These are phyloP conservation scores for Chalciporus pseudorubinellus DNA, from an alignment of 768 basidiomycete species.

Conservation along the genomic window DNA sequence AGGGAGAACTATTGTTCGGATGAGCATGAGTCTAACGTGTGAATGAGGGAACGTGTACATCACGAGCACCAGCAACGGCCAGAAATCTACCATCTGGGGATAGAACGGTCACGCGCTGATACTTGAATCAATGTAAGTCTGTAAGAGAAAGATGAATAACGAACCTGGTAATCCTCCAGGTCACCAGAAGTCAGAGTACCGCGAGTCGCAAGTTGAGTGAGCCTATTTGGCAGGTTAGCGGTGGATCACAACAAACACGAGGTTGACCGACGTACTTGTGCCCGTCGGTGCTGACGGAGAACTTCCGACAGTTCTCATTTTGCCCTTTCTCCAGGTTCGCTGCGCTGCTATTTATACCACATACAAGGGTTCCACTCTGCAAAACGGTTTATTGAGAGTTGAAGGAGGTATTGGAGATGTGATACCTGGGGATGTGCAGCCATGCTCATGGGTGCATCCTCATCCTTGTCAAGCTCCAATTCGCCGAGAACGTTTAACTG, in stretches of 20 bases:
- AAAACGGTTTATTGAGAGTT: not conserved
- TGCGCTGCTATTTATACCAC: constrained; percentile 82
- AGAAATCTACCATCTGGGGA: constrained; percentile 67
- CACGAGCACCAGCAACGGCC: constrained; percentile 69
- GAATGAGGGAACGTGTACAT: constrained; percentile 44
- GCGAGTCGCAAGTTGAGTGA: constrained; percentile 37
- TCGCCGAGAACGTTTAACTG: constrained; percentile 60
- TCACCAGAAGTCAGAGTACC: constrained; percentile 62
- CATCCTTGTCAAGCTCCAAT: constrained; percentile 71
- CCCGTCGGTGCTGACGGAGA: constrained; percentile 43
- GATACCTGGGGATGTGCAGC: constrained; percentile 61
- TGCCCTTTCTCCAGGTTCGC: constrained; percentile 59
- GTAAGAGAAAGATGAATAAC: not conserved
- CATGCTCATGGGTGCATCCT: constrained; percentile 98
- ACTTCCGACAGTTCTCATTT: constrained; percentile 87
- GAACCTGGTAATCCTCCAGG: constrained; percentile 82
- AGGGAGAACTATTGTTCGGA: constrained; percentile 50
- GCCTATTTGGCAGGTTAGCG: constrained; percentile 17
- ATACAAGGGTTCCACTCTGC: constrained; percentile 58
- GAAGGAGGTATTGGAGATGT: not conserved
- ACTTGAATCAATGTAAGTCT: constrained; percentile 6
- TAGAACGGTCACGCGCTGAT: constrained; percentile 80
- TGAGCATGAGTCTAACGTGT: constrained; percentile 13
- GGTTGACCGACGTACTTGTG: constrained; percentile 47
- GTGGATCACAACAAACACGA: not conserved